A percentile compares a stretch with the other conserved stretches of the same genome.
These are phyloP conservation scores for Hordeum pubiflorum DNA, from an alignment of 202 grass and related monocot species.

Conservation along the genomic window DNA sequence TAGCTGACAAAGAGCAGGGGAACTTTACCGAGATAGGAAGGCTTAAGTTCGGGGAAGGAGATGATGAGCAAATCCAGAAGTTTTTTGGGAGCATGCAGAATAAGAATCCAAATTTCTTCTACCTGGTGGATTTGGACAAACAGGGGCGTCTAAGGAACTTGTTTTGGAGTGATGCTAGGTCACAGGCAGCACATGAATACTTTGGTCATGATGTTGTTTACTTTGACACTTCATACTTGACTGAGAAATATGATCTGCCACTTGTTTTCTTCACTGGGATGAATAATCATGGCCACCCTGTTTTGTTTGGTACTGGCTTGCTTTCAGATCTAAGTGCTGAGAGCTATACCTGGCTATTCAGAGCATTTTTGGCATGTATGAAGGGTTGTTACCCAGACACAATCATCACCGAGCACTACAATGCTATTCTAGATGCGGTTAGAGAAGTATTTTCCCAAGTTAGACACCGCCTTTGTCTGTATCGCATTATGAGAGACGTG, in stretches of 20 bases:
- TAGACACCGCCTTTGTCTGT: constrained; percentile 69
- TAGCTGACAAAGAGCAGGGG: constrained; percentile 43
- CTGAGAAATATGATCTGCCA: constrained; percentile 71
- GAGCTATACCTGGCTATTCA: constrained; percentile 89
- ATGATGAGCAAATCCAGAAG: constrained; percentile 70
- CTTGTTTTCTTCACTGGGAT: constrained; percentile 74
- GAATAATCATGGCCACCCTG: constrained; percentile 84
- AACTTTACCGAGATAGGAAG: constrained; percentile 58
- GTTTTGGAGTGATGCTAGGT: constrained; percentile 93
- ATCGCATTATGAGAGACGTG: constrained; percentile 73
- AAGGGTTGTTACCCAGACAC: constrained; percentile 38
- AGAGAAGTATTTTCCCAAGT: constrained; percentile 57
- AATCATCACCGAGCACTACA: constrained; percentile 83
- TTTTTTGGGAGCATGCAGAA: constrained; percentile 89
- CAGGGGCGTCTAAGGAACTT: constrained; percentile 77
- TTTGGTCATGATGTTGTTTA: constrained; percentile 89
- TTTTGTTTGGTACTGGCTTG: constrained; percentile 77
- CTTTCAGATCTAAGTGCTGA: constrained; percentile 69
- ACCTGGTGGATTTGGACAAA: constrained; percentile 80
- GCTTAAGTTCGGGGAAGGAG: constrained; percentile 85
- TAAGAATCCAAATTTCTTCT: constrained; percentile 90
- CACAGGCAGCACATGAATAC: constrained; percentile 64
- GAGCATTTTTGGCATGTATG: constrained; percentile 74
- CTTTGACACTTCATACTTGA: constrained; percentile 81
- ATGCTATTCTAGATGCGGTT: constrained; percentile 65